Evolutionary conservation across 2,329 filamentous ascomycete species (phyloP).

Genomic region (Fusarium sp.): DNA sequence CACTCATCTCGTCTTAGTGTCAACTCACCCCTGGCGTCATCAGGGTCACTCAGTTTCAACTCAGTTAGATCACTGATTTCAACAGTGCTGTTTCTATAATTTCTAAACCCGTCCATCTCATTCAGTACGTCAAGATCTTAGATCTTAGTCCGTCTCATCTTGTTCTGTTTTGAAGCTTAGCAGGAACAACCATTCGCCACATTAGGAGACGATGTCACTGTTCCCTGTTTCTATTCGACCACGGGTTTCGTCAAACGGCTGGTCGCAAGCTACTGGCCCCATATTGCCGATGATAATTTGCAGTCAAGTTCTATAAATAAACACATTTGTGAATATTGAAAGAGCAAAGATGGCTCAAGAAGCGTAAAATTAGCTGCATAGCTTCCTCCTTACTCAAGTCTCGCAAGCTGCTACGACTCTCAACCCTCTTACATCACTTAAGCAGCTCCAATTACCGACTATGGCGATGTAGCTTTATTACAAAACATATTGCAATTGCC

Average conservation of each 20-base stretch:
- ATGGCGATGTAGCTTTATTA: background rate
- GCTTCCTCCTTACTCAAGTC: background rate
- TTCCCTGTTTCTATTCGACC: background rate
- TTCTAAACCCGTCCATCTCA: background rate
- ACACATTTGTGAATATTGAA: background rate
- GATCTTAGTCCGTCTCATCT: background rate
- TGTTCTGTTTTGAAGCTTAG: background rate
- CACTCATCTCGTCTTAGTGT: conserved; percentile 33
- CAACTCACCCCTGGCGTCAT: conserved; percentile 11
- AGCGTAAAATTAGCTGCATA: background rate
- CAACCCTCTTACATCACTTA: background rate
- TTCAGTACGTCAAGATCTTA: background rate
- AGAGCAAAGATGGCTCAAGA: background rate
- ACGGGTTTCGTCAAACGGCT: conserved; percentile 4
- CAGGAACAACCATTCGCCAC: background rate
- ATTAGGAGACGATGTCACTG: background rate
- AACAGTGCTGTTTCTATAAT: background rate
- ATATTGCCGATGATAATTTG: conserved; percentile 27
- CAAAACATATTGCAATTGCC: background rate
- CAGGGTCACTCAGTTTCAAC: background rate
- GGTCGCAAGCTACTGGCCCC: conserved; percentile 5
- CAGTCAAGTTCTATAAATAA: conserved; percentile 27
- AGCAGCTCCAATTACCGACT: background rate
- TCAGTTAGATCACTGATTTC: background rate
- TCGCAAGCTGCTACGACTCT: background rate